These are phyloP conservation scores for Rhodamnia rubescens DNA, from an alignment of 345 rosid species.

Conservation along the genomic window DNA sequence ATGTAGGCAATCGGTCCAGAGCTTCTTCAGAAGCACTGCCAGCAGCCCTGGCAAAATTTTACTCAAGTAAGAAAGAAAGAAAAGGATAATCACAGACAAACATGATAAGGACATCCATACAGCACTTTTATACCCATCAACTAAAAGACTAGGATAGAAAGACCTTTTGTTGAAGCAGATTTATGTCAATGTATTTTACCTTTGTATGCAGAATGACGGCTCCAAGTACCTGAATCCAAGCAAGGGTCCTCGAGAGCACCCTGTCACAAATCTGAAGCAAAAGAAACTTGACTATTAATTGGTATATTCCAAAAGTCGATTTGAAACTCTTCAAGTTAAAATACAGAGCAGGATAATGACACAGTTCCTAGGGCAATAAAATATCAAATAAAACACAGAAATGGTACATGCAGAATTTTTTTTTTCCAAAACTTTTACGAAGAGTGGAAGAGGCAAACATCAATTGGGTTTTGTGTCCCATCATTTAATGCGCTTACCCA, in stretches of 20 bases:
- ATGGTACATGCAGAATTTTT: not conserved
- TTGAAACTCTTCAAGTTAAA: not conserved
- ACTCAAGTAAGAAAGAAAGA: not conserved
- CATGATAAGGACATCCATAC: not conserved
- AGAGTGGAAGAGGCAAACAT: not conserved
- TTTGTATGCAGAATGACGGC: conserved; percentile 90
- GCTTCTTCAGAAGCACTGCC: conserved; percentile 62
- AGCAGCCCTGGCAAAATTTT: conserved; percentile 33
- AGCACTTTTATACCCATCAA: not conserved
- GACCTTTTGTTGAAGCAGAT: conserved; percentile 4
- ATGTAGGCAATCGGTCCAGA: conserved; percentile 82
- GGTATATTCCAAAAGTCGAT: not conserved
- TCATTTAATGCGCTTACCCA: not conserved
- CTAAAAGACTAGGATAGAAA: not conserved
- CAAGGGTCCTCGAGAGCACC: conserved; percentile 93
- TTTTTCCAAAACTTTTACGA: not conserved
- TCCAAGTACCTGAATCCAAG: conserved; percentile 90
- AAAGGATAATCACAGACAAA: not conserved
- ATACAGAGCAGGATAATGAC: not conserved
- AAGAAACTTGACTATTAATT: not conserved
- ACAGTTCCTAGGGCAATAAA: not conserved
- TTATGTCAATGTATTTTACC: conserved; percentile 26
- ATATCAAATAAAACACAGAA: not conserved
- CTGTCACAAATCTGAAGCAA: conserved; percentile 79
- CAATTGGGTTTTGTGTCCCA: not conserved